A percentile compares a stretch with the other conserved stretches of the same genome.
phyloP scores from a whole-genome alignment of 345 rosid genomes.

The Lepidium sativum region DNA sequence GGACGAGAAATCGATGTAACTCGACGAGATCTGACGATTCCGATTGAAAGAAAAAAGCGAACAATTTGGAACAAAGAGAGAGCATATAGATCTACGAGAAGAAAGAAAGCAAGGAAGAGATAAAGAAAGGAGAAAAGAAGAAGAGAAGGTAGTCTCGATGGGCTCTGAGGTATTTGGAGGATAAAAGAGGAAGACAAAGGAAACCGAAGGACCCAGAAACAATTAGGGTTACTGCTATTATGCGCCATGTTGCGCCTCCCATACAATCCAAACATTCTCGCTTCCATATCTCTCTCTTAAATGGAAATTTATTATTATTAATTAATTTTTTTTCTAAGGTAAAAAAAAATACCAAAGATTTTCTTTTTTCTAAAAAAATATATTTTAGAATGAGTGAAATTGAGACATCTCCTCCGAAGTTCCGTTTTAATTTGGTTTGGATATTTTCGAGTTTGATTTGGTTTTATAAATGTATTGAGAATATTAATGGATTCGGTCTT shows the following conservation, averaged over 20 bases:
- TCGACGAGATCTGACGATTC: slow-evolving; percentile 1
- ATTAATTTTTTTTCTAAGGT: too few relatives aligned
- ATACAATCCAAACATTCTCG: neutral
- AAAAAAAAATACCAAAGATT: neutral
- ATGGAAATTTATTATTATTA: neutral
- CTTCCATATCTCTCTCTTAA: neutral
- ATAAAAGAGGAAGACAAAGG: slow-evolving; percentile 23
- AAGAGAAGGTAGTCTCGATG: neutral
- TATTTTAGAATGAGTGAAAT: neutral
- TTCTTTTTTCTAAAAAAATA: neutral
- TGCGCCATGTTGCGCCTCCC: slow-evolving; percentile 26
- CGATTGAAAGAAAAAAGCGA: neutral
- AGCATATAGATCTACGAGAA: neutral
- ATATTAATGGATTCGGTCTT: too few relatives aligned
- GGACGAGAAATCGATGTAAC: neutral
- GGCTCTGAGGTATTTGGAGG: slow-evolving; percentile 10
- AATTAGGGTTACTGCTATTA: slow-evolving; percentile 16
- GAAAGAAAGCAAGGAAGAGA: slow-evolving; percentile 11
- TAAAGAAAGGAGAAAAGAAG: neutral
- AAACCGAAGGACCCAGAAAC: slow-evolving; percentile 29
- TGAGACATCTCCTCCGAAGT: neutral
- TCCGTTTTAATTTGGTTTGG: neutral
- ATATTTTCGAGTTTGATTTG: too few relatives aligned
- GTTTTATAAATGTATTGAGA: too few relatives aligned
- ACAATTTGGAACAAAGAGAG: neutral